Evolutionary conservation across 2,329 filamentous ascomycete genomes (phyloP).

Genomic region (Fusarium oligoseptatum): DNA sequence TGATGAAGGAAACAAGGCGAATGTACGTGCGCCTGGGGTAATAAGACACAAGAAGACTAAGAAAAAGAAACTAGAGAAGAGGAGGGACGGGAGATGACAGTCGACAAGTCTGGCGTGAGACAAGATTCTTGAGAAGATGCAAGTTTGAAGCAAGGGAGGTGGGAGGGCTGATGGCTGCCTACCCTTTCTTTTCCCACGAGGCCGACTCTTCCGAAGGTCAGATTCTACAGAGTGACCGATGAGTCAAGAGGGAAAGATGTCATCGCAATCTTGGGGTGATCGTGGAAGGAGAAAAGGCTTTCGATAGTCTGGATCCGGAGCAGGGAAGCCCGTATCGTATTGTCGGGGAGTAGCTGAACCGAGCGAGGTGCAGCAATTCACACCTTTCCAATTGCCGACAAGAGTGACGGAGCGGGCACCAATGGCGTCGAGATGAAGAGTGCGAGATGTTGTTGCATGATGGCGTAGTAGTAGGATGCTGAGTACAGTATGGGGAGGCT

Average conservation of each 20-base stretch:
- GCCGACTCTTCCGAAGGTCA: constrained; percentile 18
- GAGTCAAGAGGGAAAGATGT: constrained; percentile 22
- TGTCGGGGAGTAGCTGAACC: constrained; percentile 1
- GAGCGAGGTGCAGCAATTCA: not conserved
- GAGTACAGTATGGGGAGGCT: not conserved
- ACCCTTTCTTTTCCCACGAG: not conserved
- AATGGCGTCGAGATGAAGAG: constrained; percentile 25
- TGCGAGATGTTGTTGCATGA: constrained; percentile 11
- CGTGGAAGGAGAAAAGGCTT: constrained; percentile 18
- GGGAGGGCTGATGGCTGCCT: constrained; percentile 19
- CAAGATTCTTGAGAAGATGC: not conserved
- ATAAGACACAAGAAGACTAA: not conserved
- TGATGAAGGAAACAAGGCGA: not conserved
- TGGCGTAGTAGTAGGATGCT: constrained; percentile 19
- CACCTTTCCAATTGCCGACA: constrained; percentile 5
- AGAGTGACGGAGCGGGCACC: constrained; percentile 40
- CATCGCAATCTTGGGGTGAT: constrained; percentile 4
- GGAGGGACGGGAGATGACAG: not conserved
- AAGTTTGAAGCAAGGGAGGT: not conserved
- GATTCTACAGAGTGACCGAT: constrained; percentile 15
- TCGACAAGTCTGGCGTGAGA: not conserved
- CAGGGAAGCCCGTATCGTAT: constrained; percentile 1
- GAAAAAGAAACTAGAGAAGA: not conserved
- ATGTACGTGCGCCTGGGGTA: not conserved
- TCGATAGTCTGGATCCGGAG: constrained; percentile 22